Conservation (phyloP, 805 yeast genomes). For the Dipodascus geniculatus region DNA sequence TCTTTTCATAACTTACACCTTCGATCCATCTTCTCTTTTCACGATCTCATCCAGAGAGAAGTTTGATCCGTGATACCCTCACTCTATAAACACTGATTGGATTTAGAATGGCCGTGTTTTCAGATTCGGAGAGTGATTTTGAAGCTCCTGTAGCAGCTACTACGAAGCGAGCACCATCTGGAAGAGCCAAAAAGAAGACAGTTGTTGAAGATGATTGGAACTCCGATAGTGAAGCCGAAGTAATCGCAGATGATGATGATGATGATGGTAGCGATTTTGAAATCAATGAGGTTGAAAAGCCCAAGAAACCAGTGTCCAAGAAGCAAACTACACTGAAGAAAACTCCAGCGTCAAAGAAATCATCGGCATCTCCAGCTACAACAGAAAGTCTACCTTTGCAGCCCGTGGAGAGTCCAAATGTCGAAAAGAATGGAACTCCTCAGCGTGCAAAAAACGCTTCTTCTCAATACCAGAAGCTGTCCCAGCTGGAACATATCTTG, state of each 20-base stretch:
- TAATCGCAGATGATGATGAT: background rate
- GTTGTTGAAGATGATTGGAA: background rate
- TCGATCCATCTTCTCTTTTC: background rate
- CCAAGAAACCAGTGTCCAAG: background rate
- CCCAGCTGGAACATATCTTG: conserved; percentile 91
- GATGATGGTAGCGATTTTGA: conserved; percentile 1
- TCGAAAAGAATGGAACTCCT: background rate
- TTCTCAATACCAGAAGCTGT: conserved; percentile 81
- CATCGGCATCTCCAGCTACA: background rate
- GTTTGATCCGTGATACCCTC: background rate
- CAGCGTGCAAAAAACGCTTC: conserved; percentile 26
- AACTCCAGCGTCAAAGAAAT: background rate
- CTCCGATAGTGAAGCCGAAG: background rate
- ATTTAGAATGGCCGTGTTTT: background rate
- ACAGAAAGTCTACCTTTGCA: background rate
- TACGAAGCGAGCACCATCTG: background rate
- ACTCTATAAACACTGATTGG: background rate
- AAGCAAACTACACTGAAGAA: background rate
- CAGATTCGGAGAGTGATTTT: background rate
- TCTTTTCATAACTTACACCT: background rate
- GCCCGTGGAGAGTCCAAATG: background rate
- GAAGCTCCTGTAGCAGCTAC: background rate
- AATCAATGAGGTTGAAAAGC: background rate
- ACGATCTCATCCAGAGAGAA: background rate
- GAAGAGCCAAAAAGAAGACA: background rate